phyloP scores from a whole-genome alignment of 2,329 filamentous ascomycete species.

The Cladosporium cucumerinum region DNA sequence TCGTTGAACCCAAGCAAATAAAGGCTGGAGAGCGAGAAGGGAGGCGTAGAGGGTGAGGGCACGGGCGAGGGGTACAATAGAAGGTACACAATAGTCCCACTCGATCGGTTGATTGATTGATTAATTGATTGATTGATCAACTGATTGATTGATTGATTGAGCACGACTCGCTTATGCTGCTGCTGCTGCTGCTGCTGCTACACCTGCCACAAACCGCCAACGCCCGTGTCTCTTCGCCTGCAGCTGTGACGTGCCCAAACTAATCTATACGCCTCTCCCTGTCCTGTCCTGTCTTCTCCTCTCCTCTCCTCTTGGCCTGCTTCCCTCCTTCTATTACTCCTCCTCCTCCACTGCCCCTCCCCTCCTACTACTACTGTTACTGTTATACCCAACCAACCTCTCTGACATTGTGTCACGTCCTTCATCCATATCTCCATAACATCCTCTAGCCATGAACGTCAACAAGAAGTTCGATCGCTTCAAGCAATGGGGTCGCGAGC shows the following conservation, averaged over 20 bases:
- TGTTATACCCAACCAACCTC: not conserved
- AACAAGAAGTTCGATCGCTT: conserved; percentile 91
- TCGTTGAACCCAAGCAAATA: not conserved
- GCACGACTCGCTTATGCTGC: not conserved
- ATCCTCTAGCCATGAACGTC: conserved; percentile 46
- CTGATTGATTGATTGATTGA: too few species aligned
- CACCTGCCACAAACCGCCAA: not conserved
- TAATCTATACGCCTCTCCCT: not conserved
- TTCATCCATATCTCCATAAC: not conserved
- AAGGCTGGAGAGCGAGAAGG: not conserved
- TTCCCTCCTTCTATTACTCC: not conserved
- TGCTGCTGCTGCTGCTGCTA: not conserved
- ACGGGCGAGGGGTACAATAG: not conserved
- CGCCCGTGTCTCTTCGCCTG: not conserved
- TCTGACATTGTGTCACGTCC: not conserved
- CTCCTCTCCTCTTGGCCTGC: not conserved
- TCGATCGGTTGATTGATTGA: not conserved
- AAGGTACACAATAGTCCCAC: not conserved
- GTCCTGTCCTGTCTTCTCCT: not conserved
- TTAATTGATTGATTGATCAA: too few species aligned
- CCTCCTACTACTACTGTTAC: not conserved
- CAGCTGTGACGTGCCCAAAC: conserved; percentile 1
- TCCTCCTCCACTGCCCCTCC: not conserved
- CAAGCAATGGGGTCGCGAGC: conserved; percentile 97
- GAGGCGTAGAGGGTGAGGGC: too few species aligned